Evolutionary conservation across 208 protist genomes (phyloP), one percentile per base, ranked within the genome.

Genomic region (Angomonas deanei): DNA sequence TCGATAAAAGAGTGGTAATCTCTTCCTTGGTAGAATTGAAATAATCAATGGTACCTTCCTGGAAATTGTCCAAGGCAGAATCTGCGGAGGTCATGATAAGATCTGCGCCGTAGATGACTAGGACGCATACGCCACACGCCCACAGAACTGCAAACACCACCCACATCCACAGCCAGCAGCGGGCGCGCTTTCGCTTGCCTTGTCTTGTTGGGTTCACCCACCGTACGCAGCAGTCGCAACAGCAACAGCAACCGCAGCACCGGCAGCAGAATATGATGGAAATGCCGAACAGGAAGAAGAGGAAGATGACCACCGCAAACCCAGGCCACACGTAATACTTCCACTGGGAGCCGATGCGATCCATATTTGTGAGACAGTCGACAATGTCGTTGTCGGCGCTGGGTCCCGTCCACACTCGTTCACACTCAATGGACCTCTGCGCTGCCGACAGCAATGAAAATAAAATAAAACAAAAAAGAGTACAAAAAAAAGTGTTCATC

Each of bases 91-190:
- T 36, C 64, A 54, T 67, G 19, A 89, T 48, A 19, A 84, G 36
- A 13, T 79, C 46, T 0, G 70, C 73, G 13, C 86, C 87, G 49
- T 74, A 78, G 19, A 91, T 74, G 19, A 93, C 64, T 27, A 93
- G 55, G 21, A 89, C 62, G 48, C 71, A 76, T 52, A 87, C 74
- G 5, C 55, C 75, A 47, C 71, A 79, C 27, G 78, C 70, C 49
- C 72, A 71, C 13, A 90, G 63, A 3, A 89, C 58, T 28, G 71
- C 49, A 28, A 82, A 71, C 42, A 80, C 52, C 24, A 82, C 78
- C 78, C 71, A 87, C 75, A 93, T 86, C 82, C 81, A 91, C 50
- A 88, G 67, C 54, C 58, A 78, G 64, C 74, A 86, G 33, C 73
- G 76, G 17, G 68, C 52, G 21, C 70, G 49, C 30, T 56, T 54